Percentiles rank a stretch among this genome's conserved stretches.
Evolutionary conservation across 2,329 filamentous ascomycete species (phyloP).

Genomic region (Aspergillus sp.): DNA sequence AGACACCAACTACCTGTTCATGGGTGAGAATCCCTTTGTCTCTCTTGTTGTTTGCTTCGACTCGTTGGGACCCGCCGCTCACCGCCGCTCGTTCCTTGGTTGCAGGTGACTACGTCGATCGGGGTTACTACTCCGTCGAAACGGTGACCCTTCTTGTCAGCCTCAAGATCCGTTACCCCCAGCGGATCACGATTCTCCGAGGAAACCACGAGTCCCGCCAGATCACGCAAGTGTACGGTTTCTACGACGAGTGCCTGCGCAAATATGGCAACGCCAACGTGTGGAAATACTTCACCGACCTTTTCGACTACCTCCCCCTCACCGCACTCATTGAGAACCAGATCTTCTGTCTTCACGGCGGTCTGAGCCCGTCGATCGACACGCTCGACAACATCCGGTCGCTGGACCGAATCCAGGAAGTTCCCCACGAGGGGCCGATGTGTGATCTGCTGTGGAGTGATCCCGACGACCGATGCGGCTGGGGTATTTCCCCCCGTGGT

Average conservation of each 20-base stretch:
- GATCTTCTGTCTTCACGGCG: slow-evolving; percentile 98
- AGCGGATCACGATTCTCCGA: slow-evolving; percentile 96
- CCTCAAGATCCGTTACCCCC: slow-evolving; percentile 96
- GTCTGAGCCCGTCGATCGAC: slow-evolving; percentile 92
- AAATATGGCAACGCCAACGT: slow-evolving; percentile 99
- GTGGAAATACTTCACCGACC: slow-evolving; percentile 98
- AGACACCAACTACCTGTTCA: slow-evolving; percentile 99
- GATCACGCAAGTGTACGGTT: slow-evolving; percentile 98
- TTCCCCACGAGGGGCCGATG: slow-evolving; percentile 97
- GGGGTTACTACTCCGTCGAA: slow-evolving; percentile 98
- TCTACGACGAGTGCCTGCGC: slow-evolving; percentile 97
- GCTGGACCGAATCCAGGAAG: slow-evolving; percentile 95
- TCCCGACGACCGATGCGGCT: slow-evolving; percentile 92
- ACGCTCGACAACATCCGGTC: slow-evolving; percentile 94
- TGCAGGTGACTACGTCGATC: slow-evolving; percentile 92
- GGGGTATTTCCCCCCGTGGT: slow-evolving; percentile 92
- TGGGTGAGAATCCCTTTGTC: slow-evolving; percentile 63
- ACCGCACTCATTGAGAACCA: slow-evolving; percentile 98
- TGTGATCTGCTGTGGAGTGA: slow-evolving; percentile 98
- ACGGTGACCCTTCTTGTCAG: slow-evolving; percentile 94
- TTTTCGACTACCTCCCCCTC: slow-evolving; percentile 97
- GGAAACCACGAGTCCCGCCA: slow-evolving; percentile 99
- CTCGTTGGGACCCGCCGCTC: background rate
- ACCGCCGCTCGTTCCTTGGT: slow-evolving; percentile 4
- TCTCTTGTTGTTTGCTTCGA: background rate